These are phyloP conservation scores for Yamadazyma phyllophila DNA, from an alignment of 805 yeast species.

Conservation along the genomic window DNA sequence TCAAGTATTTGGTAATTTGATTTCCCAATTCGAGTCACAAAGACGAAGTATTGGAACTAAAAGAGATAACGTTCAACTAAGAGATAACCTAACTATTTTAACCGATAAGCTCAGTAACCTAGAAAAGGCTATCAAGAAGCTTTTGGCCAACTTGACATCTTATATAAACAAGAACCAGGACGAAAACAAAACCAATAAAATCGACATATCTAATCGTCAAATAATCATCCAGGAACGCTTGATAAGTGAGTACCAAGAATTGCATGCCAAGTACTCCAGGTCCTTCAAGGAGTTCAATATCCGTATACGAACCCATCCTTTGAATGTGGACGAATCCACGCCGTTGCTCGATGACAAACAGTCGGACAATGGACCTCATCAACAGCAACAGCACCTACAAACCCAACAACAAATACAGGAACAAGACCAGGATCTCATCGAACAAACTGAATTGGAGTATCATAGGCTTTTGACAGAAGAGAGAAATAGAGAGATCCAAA, in stretches of 20 bases:
- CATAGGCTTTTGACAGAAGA: conserved; percentile 67
- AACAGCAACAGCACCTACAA: conserved; percentile 21
- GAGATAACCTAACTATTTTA: conserved; percentile 34
- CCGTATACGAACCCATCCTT: conserved; percentile 32
- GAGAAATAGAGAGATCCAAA: conserved; percentile 67
- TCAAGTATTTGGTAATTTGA: conserved; percentile 47
- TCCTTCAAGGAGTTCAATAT: conserved; percentile 44
- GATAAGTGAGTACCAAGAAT: conserved; percentile 52
- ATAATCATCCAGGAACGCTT: conserved; percentile 51
- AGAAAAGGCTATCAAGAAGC: conserved; percentile 30
- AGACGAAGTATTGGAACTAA: conserved; percentile 52
- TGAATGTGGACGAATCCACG: conserved; percentile 29
- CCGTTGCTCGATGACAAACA: conserved; percentile 32
- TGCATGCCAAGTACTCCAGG: conserved; percentile 31
- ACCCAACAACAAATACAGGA: conserved; percentile 26
- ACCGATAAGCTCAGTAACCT: conserved; percentile 30
- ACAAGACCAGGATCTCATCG: conserved; percentile 41
- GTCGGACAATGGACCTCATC: conserved; percentile 10
- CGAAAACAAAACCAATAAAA: conserved; percentile 21
- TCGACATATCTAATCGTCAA: conserved; percentile 38
- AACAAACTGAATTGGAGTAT: conserved; percentile 53
- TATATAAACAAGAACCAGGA: conserved; percentile 29
- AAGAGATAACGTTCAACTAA: conserved; percentile 41
- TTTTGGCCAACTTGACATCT: conserved; percentile 26
- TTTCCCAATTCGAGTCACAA: conserved; percentile 49